phyloP scores from a whole-genome alignment of 257 asterid genomes.

The Solanum bulbocastanum region DNA sequence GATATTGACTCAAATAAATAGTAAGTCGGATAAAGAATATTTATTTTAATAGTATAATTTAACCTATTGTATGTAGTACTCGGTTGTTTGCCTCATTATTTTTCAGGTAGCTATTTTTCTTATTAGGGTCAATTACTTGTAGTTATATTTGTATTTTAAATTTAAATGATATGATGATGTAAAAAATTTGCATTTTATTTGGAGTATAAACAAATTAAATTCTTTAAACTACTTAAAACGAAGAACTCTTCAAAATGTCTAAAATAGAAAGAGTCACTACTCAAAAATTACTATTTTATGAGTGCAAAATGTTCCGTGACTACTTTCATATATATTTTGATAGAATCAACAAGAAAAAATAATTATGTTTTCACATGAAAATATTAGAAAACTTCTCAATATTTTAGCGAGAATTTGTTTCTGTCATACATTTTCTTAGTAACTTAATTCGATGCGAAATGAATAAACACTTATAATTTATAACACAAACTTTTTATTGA shows the following conservation, averaged over 20 bases:
- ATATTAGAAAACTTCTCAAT: too few species aligned
- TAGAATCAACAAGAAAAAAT: too few species aligned
- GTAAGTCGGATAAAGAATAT: neutral
- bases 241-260: neutral
- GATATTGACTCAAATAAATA: neutral
- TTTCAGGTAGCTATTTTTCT: neutral
- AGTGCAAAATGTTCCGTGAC: too few species aligned
- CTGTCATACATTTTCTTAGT: too few species aligned
- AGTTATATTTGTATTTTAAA: too few species aligned
- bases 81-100: neutral
- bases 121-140: neutral
- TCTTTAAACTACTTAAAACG: neutral
- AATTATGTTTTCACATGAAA: too few species aligned
- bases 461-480: too few species aligned
- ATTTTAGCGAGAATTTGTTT: too few species aligned
- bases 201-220: neutral
- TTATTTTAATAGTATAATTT: neutral
- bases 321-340: too few species aligned
- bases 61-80: neutral
- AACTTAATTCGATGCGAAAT: too few species aligned
- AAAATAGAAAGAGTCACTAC: neutral
- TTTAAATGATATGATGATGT: neutral
- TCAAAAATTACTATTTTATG: too few species aligned
- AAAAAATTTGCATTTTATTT: neutral
- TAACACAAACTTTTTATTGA: too few species aligned